Evolutionary conservation across 2,329 filamentous ascomycete species (phyloP), one percentile per base, ranked within the genome.

Genomic region (Dothistroma pini): DNA sequence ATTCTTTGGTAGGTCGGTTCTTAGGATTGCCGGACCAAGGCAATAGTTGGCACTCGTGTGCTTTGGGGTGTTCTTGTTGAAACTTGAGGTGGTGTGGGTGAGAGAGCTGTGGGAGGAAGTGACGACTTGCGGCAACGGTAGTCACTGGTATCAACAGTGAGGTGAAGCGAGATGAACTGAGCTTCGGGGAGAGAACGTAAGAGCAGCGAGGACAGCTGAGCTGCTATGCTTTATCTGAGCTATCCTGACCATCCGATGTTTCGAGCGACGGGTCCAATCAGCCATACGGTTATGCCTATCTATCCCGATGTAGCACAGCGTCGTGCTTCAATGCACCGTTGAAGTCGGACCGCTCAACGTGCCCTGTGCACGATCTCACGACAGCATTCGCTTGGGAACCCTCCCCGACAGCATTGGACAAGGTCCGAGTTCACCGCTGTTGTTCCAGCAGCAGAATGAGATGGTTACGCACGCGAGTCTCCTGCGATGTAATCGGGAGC

Each of bases 1-100:
- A 78, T 79, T 66, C 31, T 31, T 32, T 35, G 31, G 12, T 11
- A 59, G 71, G 54, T 6, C n/a, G 25, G 16, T 57, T 31, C 16
- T 31, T 29, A 12, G 35, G 25, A 48, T 41, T 32, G n/a, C 38
- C 44, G 54, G 38, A 48, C 38, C 44, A 48, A 56, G 34, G 38
- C 44, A 48, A 48, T 34, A 16, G 54, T 3, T 49, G 10, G 54
- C 41, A 21, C 50, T 53, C 50, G 41, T 44, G 41, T 44, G 41
- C 41, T 44, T 44, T 19, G 41, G 16, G 51, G 14, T 14, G 25
- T 47, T 50, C 21, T 57, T 55, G 21, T 41, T n/a, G n/a, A n/a
- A n/a, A n/a, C n/a, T n/a, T 35, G 47, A 38, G 32, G 44, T 41
- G 38, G 31, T 22, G 34, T 2, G 32, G 44, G 35, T 47, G 34